Base-by-base conservation (phyloP, 2,329 filamentous ascomycete species). In the Herpotrichia juniperi region DNA sequence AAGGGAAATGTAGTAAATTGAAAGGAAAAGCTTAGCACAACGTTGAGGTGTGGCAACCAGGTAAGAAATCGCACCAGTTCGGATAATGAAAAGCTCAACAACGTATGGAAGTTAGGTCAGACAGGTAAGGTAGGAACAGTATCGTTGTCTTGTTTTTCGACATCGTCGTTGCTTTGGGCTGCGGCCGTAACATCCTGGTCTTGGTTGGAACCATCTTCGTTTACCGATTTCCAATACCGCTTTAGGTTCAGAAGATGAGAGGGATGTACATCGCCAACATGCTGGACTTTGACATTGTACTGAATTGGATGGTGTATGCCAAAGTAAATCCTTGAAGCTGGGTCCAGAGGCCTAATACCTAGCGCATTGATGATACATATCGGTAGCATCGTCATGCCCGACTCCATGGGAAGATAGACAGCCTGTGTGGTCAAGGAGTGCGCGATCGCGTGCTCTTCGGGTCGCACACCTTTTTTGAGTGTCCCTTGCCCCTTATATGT, bases 241-340 rank as follows among this genome's bases (percentile, higher is more conserved):
- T 40, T 28, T 3, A 63, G 42, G 1, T 22, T 53, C 1, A 26
- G 24, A 49, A 74, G 57, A 2, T 67, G 68, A 1, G 42, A 34
- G 2, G 46, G 14, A 7, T 54, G 56, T 12, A 78, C 64, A 8
- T 54, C 48, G 0, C 77, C 77, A 4, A 79, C 57, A 1, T 74
- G 64, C 17, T 73, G 71, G 1, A 76, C 74, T 46, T 74, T 77
- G 31, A 76, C 61, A 46, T 79, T 77, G 48, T 77, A 71, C 48
- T 79, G 72, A 11, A 78, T 71, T 0, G 72, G 74, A 56, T 76
- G 72, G 1, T 73, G 56, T 12, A 77, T 77, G 4, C 65, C 72
- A 44, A 76, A 76, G 32, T 76, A 71, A 10, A 77, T 51, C 7
- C 73, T 66, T 9, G 73, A 77, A 43, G 71, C 68, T 0, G 12